Percentiles rank a stretch among this genome's conserved stretches.
These are phyloP conservation scores for Straminergon stramineum DNA, from an alignment of 225 moss, liverwort and hornwort species.

Conservation along the genomic window DNA sequence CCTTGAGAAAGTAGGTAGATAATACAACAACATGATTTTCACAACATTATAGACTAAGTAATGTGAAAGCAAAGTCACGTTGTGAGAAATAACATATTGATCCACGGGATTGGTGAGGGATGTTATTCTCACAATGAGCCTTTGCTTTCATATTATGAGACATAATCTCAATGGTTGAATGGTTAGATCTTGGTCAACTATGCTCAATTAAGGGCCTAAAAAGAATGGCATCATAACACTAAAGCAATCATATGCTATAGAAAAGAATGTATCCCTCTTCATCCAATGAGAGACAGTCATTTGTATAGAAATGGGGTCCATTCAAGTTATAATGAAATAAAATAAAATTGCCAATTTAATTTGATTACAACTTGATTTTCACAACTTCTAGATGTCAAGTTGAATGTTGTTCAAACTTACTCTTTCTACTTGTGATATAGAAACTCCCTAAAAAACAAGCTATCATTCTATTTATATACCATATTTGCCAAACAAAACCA, in stretches of 20 bases:
- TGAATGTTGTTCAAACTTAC: background rate
- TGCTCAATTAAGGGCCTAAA: background rate
- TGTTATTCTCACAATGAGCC: background rate
- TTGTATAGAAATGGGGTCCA: background rate
- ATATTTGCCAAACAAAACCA: background rate
- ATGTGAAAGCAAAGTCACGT: background rate
- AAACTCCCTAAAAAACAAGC: fast-evolving
- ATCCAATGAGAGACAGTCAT: background rate
- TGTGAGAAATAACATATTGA: background rate
- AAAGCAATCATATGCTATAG: fast-evolving
- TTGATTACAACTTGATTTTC: background rate
- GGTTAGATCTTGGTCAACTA: background rate
- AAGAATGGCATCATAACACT: background rate
- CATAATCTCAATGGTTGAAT: background rate
- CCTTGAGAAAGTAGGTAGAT: fast-evolving
- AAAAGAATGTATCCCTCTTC: background rate
- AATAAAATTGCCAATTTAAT: fast-evolving
- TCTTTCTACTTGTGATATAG: background rate
- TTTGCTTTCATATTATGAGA: background rate
- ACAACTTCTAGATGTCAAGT: background rate
- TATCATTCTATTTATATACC: background rate
- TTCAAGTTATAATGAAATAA: background rate
- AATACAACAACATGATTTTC: background rate
- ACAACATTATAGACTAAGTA: background rate
- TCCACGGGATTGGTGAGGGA: fast-evolving